Evolutionary conservation across 345 rosid genomes (phyloP).

Genomic region (Nephelium lappaceum): DNA sequence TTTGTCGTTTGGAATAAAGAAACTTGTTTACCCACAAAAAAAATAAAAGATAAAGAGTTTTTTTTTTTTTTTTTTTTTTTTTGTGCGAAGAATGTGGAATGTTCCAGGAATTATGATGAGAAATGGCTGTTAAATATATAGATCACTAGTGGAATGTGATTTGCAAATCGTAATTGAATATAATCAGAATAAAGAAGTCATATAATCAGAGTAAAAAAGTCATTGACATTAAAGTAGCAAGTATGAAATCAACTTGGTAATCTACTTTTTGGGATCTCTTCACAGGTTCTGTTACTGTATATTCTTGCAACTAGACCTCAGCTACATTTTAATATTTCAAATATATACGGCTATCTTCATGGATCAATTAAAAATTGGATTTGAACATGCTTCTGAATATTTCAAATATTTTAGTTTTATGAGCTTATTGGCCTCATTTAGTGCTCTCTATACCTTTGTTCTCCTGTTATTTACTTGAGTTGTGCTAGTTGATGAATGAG

Average conservation of each 20-base stretch:
- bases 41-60: neutral
- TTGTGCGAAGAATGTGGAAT: neutral
- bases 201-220: neutral
- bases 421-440: neutral
- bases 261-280: conserved; percentile 2
- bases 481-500: neutral
- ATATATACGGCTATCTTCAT: too few relatives aligned
- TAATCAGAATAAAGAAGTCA: neutral
- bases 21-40: neutral
- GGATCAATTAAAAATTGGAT: too few relatives aligned
- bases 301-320: neutral
- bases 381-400: too few relatives aligned
- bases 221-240: neutral
- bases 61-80: neutral
- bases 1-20: conserved; percentile 2
- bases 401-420: neutral
- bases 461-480: neutral
- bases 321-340: neutral
- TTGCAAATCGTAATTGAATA: neutral
- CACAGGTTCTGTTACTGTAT: neutral
- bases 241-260: neutral
- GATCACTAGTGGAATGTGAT: neutral
- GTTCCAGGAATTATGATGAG: neutral
- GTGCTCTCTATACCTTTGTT: neutral
- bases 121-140: neutral